Base-by-base conservation (phyloP, 495 filamentous ascomycete genomes). In the Trypethelium eluteriae region DNA sequence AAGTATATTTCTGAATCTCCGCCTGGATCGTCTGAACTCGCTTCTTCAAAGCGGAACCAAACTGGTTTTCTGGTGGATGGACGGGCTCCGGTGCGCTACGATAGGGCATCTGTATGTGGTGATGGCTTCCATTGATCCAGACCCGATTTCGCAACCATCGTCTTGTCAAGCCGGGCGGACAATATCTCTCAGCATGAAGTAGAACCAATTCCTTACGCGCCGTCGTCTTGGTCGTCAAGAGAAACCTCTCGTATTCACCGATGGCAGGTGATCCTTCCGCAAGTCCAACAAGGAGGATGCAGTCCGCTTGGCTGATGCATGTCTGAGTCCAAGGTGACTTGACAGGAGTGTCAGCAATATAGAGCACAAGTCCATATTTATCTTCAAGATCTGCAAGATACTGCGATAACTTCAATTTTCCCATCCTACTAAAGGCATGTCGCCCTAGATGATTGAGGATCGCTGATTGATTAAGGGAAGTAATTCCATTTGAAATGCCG, bases 51-150 rank as follows among this genome's bases (percentile, higher is more conserved):
- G 88, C 91, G n/a, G 86, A 87, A 0, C 91, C 91, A 57, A 92
- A 89, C 34, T 89, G 88, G 68, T 89, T 91, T 7, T 83, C 80
- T 34, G 88, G 89, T 0, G 90, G 84, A 69, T 95, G 87, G 0
- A 90, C 85, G 18, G 91, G 87, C 68, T 93, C 87, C 4, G 87
- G 78, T 38, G 87, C 86, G n/a, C 87, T 83, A 44, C 88, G 86
- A 76, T 93, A 95, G 1, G 89, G 82, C 94, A 98, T 97, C 73
- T 98, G 94, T 35, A 98, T 89, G 71, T 98, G 94, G 73, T 96
- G 93, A 75, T 98, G 95, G 47, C 94, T 91, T n/a, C 94, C 94
- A 71, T 97, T 98, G 71, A 98, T 91, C 94, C 94, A 98, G 65
- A 96, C 84, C 0, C 94, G 88, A 73, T 96, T 96, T 71, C 91